phyloP scores from a whole-genome alignment of 1,284 basidiomycete species.

The Veloboletus limbatus region DNA sequence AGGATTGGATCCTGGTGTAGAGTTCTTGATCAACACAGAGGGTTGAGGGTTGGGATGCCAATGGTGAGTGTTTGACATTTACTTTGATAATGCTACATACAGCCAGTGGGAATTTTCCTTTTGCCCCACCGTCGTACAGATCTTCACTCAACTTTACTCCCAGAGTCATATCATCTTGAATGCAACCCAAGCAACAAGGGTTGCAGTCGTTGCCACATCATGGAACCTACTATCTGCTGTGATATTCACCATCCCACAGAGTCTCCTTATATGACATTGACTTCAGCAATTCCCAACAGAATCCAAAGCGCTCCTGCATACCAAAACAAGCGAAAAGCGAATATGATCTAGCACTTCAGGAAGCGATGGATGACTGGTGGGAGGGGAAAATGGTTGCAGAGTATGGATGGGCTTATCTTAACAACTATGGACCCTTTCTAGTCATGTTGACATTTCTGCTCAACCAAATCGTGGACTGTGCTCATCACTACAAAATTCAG shows the following conservation, averaged over 20 bases:
- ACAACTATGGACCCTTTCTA: conserved; percentile 9
- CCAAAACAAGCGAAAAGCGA: not conserved
- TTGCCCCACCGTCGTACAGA: no score
- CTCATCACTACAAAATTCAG: conserved; percentile 16
- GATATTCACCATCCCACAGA: conserved; percentile 3
- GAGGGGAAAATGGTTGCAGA: not conserved
- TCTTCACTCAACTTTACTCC: no score
- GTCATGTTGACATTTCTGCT: conserved; percentile 23
- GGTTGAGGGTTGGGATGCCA: conserved; percentile 7
- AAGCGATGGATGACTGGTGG: conserved; percentile 1
- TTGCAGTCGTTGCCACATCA: conserved; percentile 1
- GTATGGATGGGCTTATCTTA: conserved; percentile 2
- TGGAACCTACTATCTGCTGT: conserved; percentile 1
- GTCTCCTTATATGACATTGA: not conserved
- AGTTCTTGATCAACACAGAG: conserved; percentile 23
- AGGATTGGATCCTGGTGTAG: conserved; percentile 15
- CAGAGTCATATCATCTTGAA: no score
- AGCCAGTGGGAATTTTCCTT: conserved; percentile 15
- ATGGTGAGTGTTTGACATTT: conserved; percentile 13
- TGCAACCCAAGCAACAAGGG: not conserved
- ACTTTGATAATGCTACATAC: conserved; percentile 19
- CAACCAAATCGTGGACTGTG: conserved; percentile 20
- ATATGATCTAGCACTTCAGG: not conserved
- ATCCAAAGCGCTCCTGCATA: not conserved
- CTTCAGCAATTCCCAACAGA: not conserved